Percentiles rank a stretch among this genome's conserved stretches.
These are phyloP conservation scores for Wallacemonas sp. DNA, from an alignment of 208 protist species.

Conservation along the genomic window DNA sequence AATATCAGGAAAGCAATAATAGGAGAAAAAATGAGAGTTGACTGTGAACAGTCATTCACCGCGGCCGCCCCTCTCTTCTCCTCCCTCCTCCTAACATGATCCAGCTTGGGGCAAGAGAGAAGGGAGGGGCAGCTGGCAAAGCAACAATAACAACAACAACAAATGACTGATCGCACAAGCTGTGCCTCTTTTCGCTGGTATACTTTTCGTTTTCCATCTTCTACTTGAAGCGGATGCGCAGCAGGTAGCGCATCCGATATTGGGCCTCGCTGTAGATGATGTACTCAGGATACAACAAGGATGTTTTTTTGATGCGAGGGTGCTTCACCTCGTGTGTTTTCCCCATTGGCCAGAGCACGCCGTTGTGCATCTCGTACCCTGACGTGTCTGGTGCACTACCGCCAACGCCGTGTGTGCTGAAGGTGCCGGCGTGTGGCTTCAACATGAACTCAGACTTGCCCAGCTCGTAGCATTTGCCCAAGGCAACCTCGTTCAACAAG, in stretches of 20 bases:
- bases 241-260: constrained; percentile 57
- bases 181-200: too few species aligned
- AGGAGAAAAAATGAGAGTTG: constrained; percentile 8
- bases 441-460: constrained; percentile 39
- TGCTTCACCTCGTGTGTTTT: constrained; percentile 11
- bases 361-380: constrained; percentile 18
- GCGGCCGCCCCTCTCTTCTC: too few species aligned
- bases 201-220: too few species aligned
- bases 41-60: too few species aligned
- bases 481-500: constrained; percentile 66
- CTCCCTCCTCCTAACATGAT: too few species aligned
- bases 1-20: neutral
- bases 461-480: constrained; percentile 62
- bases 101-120: neutral
- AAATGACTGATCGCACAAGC: too few species aligned
- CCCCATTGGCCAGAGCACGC: constrained; percentile 32
- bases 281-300: constrained; percentile 72
- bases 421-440: constrained; percentile 24
- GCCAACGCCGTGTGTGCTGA: constrained; percentile 43
- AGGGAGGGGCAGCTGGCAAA: neutral
- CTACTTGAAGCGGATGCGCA: constrained; percentile 39
- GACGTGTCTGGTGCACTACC: constrained; percentile 14
- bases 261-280: constrained; percentile 83
- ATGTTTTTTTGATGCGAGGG: constrained; percentile 11
- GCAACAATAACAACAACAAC: neutral